These are phyloP conservation scores for Tritrichomonas musculus DNA, from an alignment of 208 protist genomes.

Conservation along the genomic window DNA sequence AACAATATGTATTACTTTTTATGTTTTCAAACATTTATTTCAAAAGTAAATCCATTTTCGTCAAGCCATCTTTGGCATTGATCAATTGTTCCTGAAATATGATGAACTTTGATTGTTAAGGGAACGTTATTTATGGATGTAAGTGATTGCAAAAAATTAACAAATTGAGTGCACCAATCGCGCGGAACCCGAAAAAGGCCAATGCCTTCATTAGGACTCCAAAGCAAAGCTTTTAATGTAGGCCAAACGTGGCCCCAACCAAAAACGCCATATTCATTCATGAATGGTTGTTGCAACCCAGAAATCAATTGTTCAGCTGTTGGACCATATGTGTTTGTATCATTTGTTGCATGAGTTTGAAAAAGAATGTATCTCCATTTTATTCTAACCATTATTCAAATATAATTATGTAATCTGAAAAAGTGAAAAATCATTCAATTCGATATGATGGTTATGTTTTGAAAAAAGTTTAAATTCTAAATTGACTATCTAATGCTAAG, in stretches of 20 bases:
- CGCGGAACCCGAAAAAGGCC: neutral
- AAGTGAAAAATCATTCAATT: too few relatives aligned
- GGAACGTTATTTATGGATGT: neutral
- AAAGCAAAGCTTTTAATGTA: neutral
- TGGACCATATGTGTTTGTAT: neutral
- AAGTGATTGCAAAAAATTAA: neutral
- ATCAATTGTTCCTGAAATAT: conserved; percentile 13
- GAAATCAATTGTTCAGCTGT: neutral
- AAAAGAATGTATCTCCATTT: neutral
- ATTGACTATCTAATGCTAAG: too few relatives aligned
- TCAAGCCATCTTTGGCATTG: neutral
- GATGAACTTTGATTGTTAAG: neutral
- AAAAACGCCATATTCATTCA: neutral
- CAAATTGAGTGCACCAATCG: neutral
- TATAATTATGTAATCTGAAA: too few relatives aligned
- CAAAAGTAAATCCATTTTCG: neutral
- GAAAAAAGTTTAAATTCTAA: too few relatives aligned
- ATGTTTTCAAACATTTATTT: neutral
- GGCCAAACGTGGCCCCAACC: neutral
- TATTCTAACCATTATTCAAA: neutral
- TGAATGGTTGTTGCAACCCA: neutral
- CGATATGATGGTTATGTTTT: too few relatives aligned
- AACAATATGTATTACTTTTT: too few relatives aligned
- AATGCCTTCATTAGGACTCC: neutral
- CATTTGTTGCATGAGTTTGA: neutral